phyloP scores from a whole-genome alignment of 2,329 filamentous ascomycete genomes.

The Fusarium domesticum region DNA sequence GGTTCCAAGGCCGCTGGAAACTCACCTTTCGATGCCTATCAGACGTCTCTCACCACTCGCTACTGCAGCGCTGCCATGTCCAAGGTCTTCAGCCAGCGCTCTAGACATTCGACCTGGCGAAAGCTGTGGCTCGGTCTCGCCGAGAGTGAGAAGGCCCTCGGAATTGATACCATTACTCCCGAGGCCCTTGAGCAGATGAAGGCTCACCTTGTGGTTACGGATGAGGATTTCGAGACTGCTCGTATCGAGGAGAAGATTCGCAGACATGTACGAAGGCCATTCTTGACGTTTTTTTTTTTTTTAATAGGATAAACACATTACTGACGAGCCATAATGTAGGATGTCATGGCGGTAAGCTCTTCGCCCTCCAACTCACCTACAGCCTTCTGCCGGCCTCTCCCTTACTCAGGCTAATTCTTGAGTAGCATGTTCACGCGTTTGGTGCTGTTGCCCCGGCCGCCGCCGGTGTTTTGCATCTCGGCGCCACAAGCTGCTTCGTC shows the following conservation, averaged over 20 bases:
- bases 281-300: neutral
- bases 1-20: neutral
- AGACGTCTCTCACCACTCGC: slow-evolving; percentile 67
- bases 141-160: slow-evolving; percentile 76
- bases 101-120: slow-evolving; percentile 75
- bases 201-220: slow-evolving; percentile 69
- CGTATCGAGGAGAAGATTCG: slow-evolving; percentile 72
- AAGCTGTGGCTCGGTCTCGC: slow-evolving; percentile 83
- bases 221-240: slow-evolving; percentile 73
- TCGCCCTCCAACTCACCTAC: neutral
- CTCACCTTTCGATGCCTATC: slow-evolving; percentile 38
- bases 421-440: slow-evolving; percentile 66
- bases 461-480: slow-evolving; percentile 79
- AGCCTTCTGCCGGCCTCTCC: too few relatives aligned
- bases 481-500: slow-evolving; percentile 29
- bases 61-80: slow-evolving; percentile 76
- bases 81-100: slow-evolving; percentile 73
- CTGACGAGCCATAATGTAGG: too few relatives aligned
- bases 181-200: slow-evolving; percentile 77
- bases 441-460: slow-evolving; percentile 71
- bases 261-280: slow-evolving; percentile 45
- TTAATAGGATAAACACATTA: neutral
- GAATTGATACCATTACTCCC: slow-evolving; percentile 65
- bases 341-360: slow-evolving; percentile 55
- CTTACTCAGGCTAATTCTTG: slow-evolving; percentile 26